Evolutionary conservation across 768 basidiomycete genomes (phyloP), one percentile per base, ranked within the genome.

Genomic region (Suillus sp.): DNA sequence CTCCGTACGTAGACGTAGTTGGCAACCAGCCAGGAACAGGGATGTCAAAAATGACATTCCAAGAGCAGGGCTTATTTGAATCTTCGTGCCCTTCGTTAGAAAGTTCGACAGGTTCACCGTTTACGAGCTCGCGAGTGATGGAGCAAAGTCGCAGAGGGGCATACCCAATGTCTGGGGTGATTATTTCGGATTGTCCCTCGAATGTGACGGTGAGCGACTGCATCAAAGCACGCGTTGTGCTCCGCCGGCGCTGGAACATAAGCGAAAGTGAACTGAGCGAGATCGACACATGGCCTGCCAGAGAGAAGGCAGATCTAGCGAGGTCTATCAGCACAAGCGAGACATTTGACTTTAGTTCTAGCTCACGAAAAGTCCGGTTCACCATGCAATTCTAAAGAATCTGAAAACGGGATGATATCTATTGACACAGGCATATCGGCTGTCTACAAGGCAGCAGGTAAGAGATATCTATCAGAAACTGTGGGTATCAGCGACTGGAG

Each of bases 21-120:
- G 95, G 95, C 3, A 97, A 81, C 95, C 95, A 96, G 20, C 94
- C 95, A 5, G 95, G 94, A n/a, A 96, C 78, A 18, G 85, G 82
- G 4, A 97, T 76, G 73, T 94, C 88, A 73, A 96, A 96, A 20
- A 88, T 79, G 61, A 94, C 79, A 67, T 90, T 87, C 89, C 93
- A 93, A 38, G 74, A 74, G 68, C 84, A 87, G 59, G 84, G 84
- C 62, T 78, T 77, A 57, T 76, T 79, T 27, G 77, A 75, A 43
- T 87, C 83, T 69, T 91, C 87, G 53, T 82, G 80, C 18, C 83
- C 87, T 65, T 88, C 86, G 72, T 89, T 87, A 61, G 77, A 83
- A 62, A 93, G 78, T 66, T 89, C 86, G 32, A 91, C 65, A 13
- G 85, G 80, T 13, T 80, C 80, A n/a, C 72, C 69, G 20, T 61